phyloP scores from a whole-genome alignment of 768 basidiomycete genomes.

The Leccinum rimulosum region DNA sequence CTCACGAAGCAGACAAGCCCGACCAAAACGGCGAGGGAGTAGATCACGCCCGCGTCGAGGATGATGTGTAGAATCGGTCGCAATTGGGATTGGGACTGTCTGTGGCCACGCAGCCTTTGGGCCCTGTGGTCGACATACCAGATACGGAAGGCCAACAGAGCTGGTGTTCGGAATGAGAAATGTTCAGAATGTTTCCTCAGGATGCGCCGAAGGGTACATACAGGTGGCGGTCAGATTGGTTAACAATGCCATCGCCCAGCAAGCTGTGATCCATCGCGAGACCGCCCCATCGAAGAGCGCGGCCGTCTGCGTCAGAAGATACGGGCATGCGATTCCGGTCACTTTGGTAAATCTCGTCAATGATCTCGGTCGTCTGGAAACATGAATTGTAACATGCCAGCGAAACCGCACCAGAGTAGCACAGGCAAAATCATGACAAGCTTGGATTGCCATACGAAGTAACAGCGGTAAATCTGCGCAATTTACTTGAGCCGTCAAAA shows the following conservation, averaged over 20 bases:
- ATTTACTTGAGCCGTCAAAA: background rate
- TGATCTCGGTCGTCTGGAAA: background rate
- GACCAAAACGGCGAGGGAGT: constrained; percentile 1
- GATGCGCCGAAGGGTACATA: background rate
- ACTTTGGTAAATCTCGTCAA: background rate
- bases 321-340: constrained; percentile 15
- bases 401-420: background rate
- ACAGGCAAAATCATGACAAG: background rate
- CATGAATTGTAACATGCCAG: background rate
- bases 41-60: constrained; percentile 5
- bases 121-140: background rate
- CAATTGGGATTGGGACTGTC: background rate
- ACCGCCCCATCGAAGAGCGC: background rate
- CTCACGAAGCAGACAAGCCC: background rate
- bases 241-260: background rate
- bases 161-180: background rate
- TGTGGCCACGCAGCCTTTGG: background rate
- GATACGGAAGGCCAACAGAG: background rate
- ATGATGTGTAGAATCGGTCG: background rate
- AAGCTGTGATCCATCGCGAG: background rate
- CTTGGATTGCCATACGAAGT: background rate
- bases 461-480: background rate
- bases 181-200: background rate
- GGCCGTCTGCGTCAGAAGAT: constrained; percentile 6
- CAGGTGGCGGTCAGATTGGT: constrained; percentile 2